A percentile compares a stretch with the other conserved stretches of the same genome.
These are phyloP conservation scores for Elongisporangium anandrum DNA, from an alignment of 352 stramenopile species.

Conservation along the genomic window DNA sequence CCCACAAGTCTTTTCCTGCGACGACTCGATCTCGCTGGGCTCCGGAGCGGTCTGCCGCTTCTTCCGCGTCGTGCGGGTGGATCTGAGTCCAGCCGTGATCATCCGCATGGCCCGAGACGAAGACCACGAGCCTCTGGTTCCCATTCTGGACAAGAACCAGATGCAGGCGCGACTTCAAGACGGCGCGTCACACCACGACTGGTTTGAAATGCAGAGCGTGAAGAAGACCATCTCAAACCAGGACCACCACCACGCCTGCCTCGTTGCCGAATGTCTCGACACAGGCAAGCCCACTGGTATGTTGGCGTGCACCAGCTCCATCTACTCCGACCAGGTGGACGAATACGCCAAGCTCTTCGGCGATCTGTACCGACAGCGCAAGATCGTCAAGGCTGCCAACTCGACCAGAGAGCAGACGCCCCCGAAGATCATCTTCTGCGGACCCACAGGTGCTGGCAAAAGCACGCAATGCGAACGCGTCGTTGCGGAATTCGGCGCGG, in stretches of 20 bases:
- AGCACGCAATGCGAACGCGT: constrained; percentile 93
- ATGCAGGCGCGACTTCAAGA: constrained; percentile 27
- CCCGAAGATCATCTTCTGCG: constrained; percentile 83
- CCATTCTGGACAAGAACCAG: constrained; percentile 22
- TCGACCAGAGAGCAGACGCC: constrained; percentile 11
- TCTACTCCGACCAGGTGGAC: constrained; percentile 35
- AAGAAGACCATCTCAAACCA: constrained; percentile 29
- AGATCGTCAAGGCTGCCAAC: neutral
- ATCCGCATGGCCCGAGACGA: constrained; percentile 15
- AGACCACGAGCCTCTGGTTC: constrained; percentile 18
- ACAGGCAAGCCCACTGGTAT: constrained; percentile 24
- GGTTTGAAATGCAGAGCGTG: constrained; percentile 33
- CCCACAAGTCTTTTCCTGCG: constrained; percentile 51
- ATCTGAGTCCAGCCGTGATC: constrained; percentile 39
- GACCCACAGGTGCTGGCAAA: constrained; percentile 92
- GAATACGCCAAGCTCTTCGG: constrained; percentile 56
- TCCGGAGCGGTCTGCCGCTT: constrained; percentile 48
- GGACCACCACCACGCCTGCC: constrained; percentile 49
- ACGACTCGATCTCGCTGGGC: constrained; percentile 39
- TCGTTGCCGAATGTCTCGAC: constrained; percentile 40
- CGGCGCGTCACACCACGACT: constrained; percentile 28
- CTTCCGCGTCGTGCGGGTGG: constrained; percentile 43
- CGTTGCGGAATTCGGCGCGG: constrained; percentile 81
- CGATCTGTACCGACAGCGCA: constrained; percentile 49
- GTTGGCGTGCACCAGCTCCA: constrained; percentile 45